Evolutionary conservation across 495 filamentous ascomycete genomes (phyloP).

Genomic region (Hyphodiscus hymeniophilus): DNA sequence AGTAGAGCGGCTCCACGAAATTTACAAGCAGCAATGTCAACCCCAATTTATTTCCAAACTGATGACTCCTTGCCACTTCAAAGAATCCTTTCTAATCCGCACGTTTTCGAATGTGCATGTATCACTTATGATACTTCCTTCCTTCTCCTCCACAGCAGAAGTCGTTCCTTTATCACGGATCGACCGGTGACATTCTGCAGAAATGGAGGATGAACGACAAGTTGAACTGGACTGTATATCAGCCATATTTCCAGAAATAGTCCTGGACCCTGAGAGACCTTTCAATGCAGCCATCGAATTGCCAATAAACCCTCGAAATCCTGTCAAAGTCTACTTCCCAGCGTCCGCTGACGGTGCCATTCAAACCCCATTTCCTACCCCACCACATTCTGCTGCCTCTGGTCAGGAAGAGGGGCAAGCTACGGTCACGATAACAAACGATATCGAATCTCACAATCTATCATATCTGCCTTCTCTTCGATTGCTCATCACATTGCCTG

Average conservation of each 20-base stretch:
- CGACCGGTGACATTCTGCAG: conserved; percentile 18
- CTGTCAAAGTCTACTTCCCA: conserved; percentile 64
- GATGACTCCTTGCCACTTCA: conserved; percentile 9
- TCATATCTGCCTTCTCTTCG: conserved; percentile 70
- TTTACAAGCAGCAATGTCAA: not conserved
- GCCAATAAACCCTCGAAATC: conserved; percentile 58
- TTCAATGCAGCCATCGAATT: conserved; percentile 64
- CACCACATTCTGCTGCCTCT: conserved; percentile 20
- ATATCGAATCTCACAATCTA: conserved; percentile 51
- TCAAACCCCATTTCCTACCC: conserved; percentile 8
- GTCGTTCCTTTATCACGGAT: conserved; percentile 17
- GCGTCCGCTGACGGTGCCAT: conserved; percentile 34
- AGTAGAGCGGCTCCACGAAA: conserved; percentile 20
- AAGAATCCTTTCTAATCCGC: not conserved
- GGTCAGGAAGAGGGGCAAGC: conserved; percentile 2
- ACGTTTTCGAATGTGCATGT: not conserved
- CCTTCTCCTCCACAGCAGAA: conserved; percentile 10
- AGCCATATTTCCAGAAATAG: conserved; percentile 85
- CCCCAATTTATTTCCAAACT: not conserved
- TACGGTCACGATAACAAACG: not conserved
- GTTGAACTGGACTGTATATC: conserved; percentile 75
- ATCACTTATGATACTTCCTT: conserved; percentile 11
- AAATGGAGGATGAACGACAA: conserved; percentile 40
- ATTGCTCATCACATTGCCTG: conserved; percentile 61
- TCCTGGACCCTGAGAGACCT: conserved; percentile 46